Percentiles rank a stretch among this genome's conserved stretches.
phyloP scores from a whole-genome alignment of 1,284 basidiomycete genomes.

The Anthracocystis panici-leucophaei region DNA sequence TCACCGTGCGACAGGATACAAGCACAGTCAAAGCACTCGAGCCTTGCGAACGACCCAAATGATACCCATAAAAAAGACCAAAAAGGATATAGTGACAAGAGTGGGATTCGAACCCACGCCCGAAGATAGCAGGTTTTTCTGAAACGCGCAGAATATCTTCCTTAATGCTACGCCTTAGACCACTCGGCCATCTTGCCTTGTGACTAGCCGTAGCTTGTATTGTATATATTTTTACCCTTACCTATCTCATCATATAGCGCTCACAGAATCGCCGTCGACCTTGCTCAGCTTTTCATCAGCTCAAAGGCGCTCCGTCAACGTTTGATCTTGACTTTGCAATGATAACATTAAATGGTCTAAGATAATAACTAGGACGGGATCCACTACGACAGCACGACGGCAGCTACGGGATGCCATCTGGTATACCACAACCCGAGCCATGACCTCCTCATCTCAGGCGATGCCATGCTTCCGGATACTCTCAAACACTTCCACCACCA shows the following conservation, averaged over 20 bases:
- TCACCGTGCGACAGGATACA: background rate
- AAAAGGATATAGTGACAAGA: constrained; percentile 53
- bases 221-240: background rate
- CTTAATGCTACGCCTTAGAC: constrained; percentile 65
- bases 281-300: background rate
- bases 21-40: background rate
- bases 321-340: background rate
- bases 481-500: constrained; percentile 61
- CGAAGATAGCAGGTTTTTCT: constrained; percentile 56
- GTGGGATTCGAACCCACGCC: constrained; percentile 69
- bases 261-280: too few species aligned
- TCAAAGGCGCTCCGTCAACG: background rate
- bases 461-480: constrained; percentile 35
- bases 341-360: background rate
- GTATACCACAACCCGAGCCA: background rate
- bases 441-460: background rate
- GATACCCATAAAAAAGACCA: background rate
- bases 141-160: constrained; percentile 37
- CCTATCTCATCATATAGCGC: too few species aligned
- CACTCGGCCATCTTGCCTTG: constrained; percentile 64
- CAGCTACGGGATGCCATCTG: background rate
- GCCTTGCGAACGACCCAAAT: too few species aligned
- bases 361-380: background rate
- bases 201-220: fast-evolving
- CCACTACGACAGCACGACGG: background rate